These are phyloP conservation scores for Onygenales sp. DNA, from an alignment of 2,329 filamentous ascomycete species.

Conservation along the genomic window DNA sequence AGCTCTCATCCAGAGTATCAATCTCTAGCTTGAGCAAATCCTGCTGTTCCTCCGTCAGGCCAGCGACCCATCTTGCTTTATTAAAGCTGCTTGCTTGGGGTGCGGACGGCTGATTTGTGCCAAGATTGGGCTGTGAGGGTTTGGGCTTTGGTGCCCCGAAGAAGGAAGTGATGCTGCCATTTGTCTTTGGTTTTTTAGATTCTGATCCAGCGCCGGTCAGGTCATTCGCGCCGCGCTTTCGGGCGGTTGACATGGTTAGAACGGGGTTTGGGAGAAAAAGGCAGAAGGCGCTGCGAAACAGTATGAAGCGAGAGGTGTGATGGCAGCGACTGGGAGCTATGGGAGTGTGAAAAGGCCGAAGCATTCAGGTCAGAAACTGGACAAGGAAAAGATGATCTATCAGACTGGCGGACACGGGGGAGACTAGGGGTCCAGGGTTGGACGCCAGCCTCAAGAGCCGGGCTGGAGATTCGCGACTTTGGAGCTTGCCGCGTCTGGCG, in stretches of 20 bases:
- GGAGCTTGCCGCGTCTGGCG: too few relatives aligned
- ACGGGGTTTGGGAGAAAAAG: not conserved
- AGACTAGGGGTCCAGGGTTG: too few relatives aligned
- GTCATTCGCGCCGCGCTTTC: not conserved
- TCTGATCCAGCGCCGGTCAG: slow-evolving; percentile 25
- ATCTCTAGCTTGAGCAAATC: slow-evolving; percentile 81
- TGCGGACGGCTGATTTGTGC: slow-evolving; percentile 13
- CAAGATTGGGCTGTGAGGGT: slow-evolving; percentile 11
- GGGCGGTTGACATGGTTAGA: not conserved
- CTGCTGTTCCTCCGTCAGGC: slow-evolving; percentile 71
- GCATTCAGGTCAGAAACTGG: not conserved
- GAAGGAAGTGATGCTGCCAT: slow-evolving; percentile 80
- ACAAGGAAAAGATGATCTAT: not conserved
- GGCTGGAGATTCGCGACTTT: too few relatives aligned
- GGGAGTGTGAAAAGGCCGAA: not conserved
- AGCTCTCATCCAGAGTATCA: slow-evolving; percentile 81
- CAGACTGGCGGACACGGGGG: too few relatives aligned
- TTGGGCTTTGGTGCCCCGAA: slow-evolving; percentile 61
- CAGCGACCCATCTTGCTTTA: slow-evolving; percentile 81
- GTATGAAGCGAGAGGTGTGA: not conserved
- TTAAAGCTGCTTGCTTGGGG: slow-evolving; percentile 53
- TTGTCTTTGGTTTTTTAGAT: slow-evolving; percentile 62
- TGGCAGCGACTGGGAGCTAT: not conserved
- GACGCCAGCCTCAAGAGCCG: too few relatives aligned
- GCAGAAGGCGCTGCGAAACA: not conserved